These are phyloP conservation scores for Lentinula raphanica DNA, from an alignment of 768 basidiomycete genomes.

Conservation along the genomic window DNA sequence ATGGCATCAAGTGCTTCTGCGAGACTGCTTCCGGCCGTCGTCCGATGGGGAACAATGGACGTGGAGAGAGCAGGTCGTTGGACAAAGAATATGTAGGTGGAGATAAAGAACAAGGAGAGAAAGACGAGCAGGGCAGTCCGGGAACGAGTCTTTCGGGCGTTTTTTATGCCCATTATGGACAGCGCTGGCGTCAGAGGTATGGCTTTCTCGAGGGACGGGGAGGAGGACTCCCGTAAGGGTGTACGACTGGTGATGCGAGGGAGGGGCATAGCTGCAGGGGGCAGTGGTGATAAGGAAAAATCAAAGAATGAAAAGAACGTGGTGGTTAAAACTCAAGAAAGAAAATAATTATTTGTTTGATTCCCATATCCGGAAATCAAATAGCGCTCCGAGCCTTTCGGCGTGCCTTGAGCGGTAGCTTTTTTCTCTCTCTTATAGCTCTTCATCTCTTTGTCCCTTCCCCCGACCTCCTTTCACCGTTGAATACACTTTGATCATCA, in stretches of 20 bases:
- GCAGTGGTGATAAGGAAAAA: background rate
- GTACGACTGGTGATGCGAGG: constrained; percentile 23
- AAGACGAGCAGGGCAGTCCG: constrained; percentile 53
- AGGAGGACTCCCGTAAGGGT: constrained; percentile 28
- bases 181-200: constrained; percentile 16
- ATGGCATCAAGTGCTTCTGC: constrained; percentile 27
- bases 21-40: background rate
- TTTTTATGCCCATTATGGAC: constrained; percentile 26
- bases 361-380: background rate
- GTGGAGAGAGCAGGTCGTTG: constrained; percentile 36
- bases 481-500: background rate
- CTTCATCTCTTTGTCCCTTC: background rate
- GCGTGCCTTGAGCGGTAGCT: background rate
- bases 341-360: background rate
- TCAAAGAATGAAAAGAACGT: constrained; percentile 2
- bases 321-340: constrained; percentile 1
- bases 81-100: constrained; percentile 52
- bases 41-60: constrained; percentile 26
- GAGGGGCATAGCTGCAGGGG: background rate
- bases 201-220: constrained; percentile 11
- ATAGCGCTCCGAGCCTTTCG: background rate
- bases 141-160: constrained; percentile 44
- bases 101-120: constrained; percentile 42
- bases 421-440: background rate
- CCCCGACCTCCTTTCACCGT: background rate